phyloP scores from a whole-genome alignment of 495 filamentous ascomycete genomes.

The Aspergillus diversus region DNA sequence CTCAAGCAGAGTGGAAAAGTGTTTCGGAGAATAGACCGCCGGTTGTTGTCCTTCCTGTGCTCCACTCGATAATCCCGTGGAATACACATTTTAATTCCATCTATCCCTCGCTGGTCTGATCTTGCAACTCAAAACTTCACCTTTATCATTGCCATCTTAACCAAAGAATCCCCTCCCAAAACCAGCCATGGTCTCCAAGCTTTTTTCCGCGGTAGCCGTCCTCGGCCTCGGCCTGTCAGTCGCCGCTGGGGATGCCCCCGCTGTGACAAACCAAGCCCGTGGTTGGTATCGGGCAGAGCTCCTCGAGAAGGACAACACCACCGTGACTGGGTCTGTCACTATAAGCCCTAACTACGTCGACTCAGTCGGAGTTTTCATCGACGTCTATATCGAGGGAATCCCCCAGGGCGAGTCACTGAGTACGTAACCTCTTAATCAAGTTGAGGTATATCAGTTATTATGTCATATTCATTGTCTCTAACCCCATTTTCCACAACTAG shows the following conservation, averaged over 20 bases:
- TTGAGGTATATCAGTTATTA: no score
- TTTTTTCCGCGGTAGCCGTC: slow-evolving; percentile 40
- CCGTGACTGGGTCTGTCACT: slow-evolving; percentile 63
- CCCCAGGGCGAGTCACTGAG: slow-evolving; percentile 69
- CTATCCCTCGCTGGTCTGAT: not conserved
- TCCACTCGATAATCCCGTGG: no score
- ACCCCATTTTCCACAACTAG: slow-evolving; percentile 39
- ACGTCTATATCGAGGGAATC: slow-evolving; percentile 65
- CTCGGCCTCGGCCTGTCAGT: slow-evolving; percentile 42
- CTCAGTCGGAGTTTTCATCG: slow-evolving; percentile 66
- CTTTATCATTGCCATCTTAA: not conserved
- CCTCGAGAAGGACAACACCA: slow-evolving; percentile 55
- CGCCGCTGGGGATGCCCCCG: slow-evolving; percentile 48
- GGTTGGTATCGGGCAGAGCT: slow-evolving; percentile 62
- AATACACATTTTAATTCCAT: no score
- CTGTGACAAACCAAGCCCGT: slow-evolving; percentile 65
- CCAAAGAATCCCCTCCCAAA: not conserved
- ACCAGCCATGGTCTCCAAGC: slow-evolving; percentile 22
- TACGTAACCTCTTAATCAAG: slow-evolving; percentile 53
- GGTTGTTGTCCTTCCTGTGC: no score
- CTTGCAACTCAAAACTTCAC: not conserved
- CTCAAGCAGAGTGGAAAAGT: no score
- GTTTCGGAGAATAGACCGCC: no score
- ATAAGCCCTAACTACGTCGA: slow-evolving; percentile 55
- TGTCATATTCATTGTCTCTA: no score